Evolutionary conservation across 2,329 filamentous ascomycete genomes (phyloP).

Genomic region (Metarhizium anisopliae): DNA sequence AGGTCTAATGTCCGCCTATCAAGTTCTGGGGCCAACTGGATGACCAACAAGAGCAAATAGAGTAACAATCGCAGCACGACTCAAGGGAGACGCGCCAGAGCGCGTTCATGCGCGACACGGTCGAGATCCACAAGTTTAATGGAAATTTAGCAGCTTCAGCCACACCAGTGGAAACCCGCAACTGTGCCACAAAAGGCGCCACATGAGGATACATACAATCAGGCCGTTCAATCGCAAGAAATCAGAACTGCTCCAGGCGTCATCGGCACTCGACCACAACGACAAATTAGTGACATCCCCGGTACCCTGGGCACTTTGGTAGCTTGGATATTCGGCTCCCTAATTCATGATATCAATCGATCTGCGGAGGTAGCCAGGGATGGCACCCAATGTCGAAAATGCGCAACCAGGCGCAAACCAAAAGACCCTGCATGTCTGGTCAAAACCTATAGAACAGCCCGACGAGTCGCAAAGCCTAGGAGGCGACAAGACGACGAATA

Average conservation of each 20-base stretch:
- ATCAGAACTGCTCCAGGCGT: no score
- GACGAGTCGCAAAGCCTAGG: constrained; percentile 10
- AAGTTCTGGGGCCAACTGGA: neutral
- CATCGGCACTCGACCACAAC: neutral
- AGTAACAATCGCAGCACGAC: neutral
- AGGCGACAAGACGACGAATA: constrained; percentile 9
- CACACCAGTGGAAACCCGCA: constrained; percentile 3
- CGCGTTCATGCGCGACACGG: constrained; percentile 21
- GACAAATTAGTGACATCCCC: neutral
- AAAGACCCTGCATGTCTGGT: constrained; percentile 28
- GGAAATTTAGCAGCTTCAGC: constrained; percentile 13
- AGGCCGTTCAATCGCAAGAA: neutral
- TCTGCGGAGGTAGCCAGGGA: constrained; percentile 22
- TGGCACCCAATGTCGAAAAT: constrained; percentile 22
- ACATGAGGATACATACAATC: neutral
- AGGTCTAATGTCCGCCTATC: neutral
- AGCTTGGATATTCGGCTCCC: neutral
- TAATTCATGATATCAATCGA: constrained; percentile 6
- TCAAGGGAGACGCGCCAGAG: constrained; percentile 22
- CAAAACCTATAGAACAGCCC: constrained; percentile 22
- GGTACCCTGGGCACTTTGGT: neutral
- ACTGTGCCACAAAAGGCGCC: neutral
- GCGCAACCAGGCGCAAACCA: constrained; percentile 15
- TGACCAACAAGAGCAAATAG: neutral
- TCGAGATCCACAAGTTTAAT: constrained; percentile 23